Evolutionary conservation across 805 yeast genomes (phyloP).

Genomic region (Pichia nakasei): DNA sequence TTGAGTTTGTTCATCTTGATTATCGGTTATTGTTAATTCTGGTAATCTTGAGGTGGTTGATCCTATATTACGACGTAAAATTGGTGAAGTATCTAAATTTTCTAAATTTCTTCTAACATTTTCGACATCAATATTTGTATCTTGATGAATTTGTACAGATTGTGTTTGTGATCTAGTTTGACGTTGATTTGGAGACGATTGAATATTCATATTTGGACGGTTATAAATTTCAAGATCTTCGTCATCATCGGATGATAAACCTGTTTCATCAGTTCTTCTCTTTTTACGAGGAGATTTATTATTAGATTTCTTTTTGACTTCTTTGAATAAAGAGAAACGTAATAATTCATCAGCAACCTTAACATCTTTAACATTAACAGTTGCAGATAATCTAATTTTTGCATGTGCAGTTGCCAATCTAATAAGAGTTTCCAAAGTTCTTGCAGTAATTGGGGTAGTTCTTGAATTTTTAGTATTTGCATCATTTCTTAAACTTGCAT

Average conservation of each 20-base stretch:
- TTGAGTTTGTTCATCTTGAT: background rate
- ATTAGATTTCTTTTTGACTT: slow-evolving; percentile 31
- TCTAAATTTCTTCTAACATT: slow-evolving; percentile 20
- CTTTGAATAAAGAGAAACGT: slow-evolving; percentile 80
- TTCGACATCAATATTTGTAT: slow-evolving; percentile 16
- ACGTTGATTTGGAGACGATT: background rate
- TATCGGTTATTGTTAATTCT: background rate
- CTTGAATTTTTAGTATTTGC: slow-evolving; percentile 50
- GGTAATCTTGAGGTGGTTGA: background rate
- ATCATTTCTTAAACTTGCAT: slow-evolving; percentile 75
- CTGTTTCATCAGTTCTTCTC: slow-evolving; percentile 23
- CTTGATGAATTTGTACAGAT: slow-evolving; percentile 18
- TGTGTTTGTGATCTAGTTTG: slow-evolving; percentile 10
- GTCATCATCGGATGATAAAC: slow-evolving; percentile 15
- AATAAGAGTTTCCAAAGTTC: slow-evolving; percentile 92
- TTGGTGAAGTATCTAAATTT: slow-evolving; percentile 11
- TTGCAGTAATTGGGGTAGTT: slow-evolving; percentile 95
- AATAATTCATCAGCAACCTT: slow-evolving; percentile 76
- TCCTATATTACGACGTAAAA: too few relatives aligned
- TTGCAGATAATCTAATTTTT: slow-evolving; percentile 76
- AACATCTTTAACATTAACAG: slow-evolving; percentile 72
- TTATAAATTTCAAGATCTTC: slow-evolving; percentile 12
- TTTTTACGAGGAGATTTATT: slow-evolving; percentile 27
- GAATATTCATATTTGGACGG: slow-evolving; percentile 5
- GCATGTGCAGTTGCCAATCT: slow-evolving; percentile 97